These are phyloP conservation scores for Pyricularia pennisetigena DNA, from an alignment of 2,329 filamentous ascomycete genomes.

Conservation along the genomic window DNA sequence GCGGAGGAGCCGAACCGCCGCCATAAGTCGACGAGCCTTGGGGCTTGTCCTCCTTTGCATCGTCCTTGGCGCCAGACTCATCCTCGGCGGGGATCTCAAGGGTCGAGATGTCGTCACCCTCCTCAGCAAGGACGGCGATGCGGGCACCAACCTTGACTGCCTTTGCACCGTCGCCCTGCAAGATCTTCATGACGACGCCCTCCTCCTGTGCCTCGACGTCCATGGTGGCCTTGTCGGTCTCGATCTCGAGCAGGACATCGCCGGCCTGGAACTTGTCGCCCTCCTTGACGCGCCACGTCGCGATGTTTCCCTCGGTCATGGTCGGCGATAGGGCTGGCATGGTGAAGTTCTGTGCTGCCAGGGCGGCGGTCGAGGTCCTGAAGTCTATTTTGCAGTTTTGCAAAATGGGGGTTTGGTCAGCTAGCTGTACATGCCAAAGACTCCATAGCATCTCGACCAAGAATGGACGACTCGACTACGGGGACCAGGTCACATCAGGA, in stretches of 20 bases:
- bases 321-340: slow-evolving; percentile 89
- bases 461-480: slow-evolving; percentile 4
- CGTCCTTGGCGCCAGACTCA: slow-evolving; percentile 18
- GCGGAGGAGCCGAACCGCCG: slow-evolving; percentile 2
- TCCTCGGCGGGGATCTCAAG: slow-evolving; percentile 70
- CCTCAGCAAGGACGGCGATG: slow-evolving; percentile 75
- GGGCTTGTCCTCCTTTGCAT: slow-evolving; percentile 15
- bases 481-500: slow-evolving; percentile 1
- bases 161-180: slow-evolving; percentile 64
- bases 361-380: slow-evolving; percentile 48
- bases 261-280: slow-evolving; percentile 74
- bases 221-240: slow-evolving; percentile 92
- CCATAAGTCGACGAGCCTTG: slow-evolving; percentile 13
- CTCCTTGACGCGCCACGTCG: slow-evolving; percentile 78
- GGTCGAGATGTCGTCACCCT: slow-evolving; percentile 65
- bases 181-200: slow-evolving; percentile 77
- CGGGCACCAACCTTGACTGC: slow-evolving; percentile 66
- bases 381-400: slow-evolving; percentile 39
- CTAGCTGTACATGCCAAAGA: not conserved
- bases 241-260: slow-evolving; percentile 83
- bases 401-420: not conserved
- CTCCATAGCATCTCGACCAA: not conserved
- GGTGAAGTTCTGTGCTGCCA: slow-evolving; percentile 76
- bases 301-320: slow-evolving; percentile 89
- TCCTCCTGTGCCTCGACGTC: slow-evolving; percentile 91